Evolutionary conservation across 495 filamentous ascomycete genomes (phyloP), one percentile per base, ranked within the genome.

Genomic region (Halenospora varia): DNA sequence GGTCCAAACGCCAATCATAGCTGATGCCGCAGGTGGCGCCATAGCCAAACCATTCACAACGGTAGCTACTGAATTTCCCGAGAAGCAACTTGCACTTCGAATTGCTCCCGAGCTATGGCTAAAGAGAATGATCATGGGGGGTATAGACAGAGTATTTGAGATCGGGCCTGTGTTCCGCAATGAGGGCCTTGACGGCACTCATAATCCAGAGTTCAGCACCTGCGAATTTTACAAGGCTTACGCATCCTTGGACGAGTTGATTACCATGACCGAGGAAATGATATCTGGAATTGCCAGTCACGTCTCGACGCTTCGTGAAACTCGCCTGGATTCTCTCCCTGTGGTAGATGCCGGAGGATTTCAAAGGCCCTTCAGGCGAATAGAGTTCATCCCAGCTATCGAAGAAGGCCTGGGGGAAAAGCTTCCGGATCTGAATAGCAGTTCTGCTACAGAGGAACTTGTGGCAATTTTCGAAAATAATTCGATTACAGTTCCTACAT

Each of bases 191-290:
- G 94, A 98, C 72, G 81, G 85, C 22, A 96, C 89, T 0, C 94
- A 97, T 71, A 97, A 97, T 66, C 92, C 94, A 4, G 94, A 98
- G 70, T 98, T 97, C 73, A 92, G 88, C 22, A 97, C 87, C 29
- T 97, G 92, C 76, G 94, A 98, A 73, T 97, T 96, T 78, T 98
- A 98, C 71, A 82, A 86, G 51, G 84, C 90, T 11, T 96, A 91
- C 63, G 85, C 88, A 51, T 87, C 84, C 58, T 78, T 97, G 0
- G 77, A 84, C 39, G 84, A 90, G 29, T 75, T 98, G 23, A 90
- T 96, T 62, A 57, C 69, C 20, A 83, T 83, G 63, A 95, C 90
- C 29, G 88, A 93, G 66, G 68, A 73, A 1, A 69, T 95, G 15
- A 73, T 94, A 46, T 75, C 69, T 19, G 80, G 78, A 29, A 77